Evolutionary conservation across 2,329 filamentous ascomycete genomes (phyloP).

Genomic region (Simplicillium sp.): DNA sequence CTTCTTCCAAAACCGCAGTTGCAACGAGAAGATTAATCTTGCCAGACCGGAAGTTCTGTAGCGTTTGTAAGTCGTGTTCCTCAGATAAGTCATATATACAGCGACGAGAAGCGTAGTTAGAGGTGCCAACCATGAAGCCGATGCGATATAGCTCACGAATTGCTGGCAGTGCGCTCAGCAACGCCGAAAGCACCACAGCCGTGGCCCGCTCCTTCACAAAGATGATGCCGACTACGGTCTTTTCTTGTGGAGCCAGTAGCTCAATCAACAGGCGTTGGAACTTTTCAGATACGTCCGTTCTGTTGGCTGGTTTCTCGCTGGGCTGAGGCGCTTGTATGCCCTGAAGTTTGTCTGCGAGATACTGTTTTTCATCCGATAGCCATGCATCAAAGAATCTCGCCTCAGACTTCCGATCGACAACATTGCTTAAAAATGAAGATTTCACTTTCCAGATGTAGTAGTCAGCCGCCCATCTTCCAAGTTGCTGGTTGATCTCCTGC

Average conservation of each 20-base stretch:
- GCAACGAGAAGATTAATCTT: slow-evolving; percentile 49
- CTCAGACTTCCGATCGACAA: slow-evolving; percentile 6
- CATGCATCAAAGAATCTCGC: slow-evolving; percentile 26
- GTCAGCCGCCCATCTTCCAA: slow-evolving; percentile 62
- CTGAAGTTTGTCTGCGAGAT: slow-evolving; percentile 38
- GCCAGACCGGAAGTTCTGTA: slow-evolving; percentile 42
- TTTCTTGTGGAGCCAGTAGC: slow-evolving; percentile 32
- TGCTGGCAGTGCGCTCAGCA: slow-evolving; percentile 44
- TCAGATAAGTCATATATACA: slow-evolving; percentile 29
- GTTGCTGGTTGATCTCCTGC: slow-evolving; percentile 38
- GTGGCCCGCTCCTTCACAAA: slow-evolving; percentile 58
- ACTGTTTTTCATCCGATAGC: slow-evolving; percentile 42
- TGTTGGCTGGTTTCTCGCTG: slow-evolving; percentile 7
- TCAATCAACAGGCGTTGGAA: slow-evolving; percentile 40
- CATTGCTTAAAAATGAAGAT: slow-evolving; percentile 17
- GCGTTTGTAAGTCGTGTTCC: slow-evolving; percentile 19
- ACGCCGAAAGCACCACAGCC: slow-evolving; percentile 47
- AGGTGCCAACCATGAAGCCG: slow-evolving; percentile 47
- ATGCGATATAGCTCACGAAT: slow-evolving; percentile 36
- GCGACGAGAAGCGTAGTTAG: slow-evolving; percentile 23
- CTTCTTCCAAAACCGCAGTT: slow-evolving; percentile 58
- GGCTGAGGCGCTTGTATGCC: slow-evolving; percentile 19
- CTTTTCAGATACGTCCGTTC: slow-evolving; percentile 44
- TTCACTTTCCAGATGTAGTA: slow-evolving; percentile 49
- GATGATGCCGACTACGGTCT: slow-evolving; percentile 46